These are phyloP conservation scores for Plenodomus biglobosus DNA, from an alignment of 2,329 filamentous ascomycete genomes.

Conservation along the genomic window DNA sequence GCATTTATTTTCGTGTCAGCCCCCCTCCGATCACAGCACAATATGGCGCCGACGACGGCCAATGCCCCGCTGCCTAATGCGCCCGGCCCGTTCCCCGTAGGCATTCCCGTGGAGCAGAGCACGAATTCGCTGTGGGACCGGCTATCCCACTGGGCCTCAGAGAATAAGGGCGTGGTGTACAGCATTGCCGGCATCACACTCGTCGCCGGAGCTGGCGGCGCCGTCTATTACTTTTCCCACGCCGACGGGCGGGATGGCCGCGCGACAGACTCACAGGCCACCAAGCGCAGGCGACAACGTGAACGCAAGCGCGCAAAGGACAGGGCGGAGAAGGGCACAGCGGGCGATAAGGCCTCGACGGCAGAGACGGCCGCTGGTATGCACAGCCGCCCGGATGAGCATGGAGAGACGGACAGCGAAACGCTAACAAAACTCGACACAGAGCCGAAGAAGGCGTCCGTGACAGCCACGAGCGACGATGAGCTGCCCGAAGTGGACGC, in stretches of 20 bases:
- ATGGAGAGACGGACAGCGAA: not conserved
- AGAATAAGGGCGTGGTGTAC: slow-evolving; percentile 94
- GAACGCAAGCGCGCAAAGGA: slow-evolving; percentile 87
- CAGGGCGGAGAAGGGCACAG: slow-evolving; percentile 52
- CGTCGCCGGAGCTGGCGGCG: slow-evolving; percentile 86
- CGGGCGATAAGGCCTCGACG: slow-evolving; percentile 32
- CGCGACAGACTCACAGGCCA: slow-evolving; percentile 32
- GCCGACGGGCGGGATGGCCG: slow-evolving; percentile 52
- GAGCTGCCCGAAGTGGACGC: slow-evolving; percentile 55
- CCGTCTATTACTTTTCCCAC: slow-evolving; percentile 79
- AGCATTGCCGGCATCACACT: slow-evolving; percentile 93
- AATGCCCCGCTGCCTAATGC: slow-evolving; percentile 32
- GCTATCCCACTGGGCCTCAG: slow-evolving; percentile 85
- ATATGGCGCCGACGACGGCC: slow-evolving; percentile 35
- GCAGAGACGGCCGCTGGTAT: slow-evolving; percentile 37
- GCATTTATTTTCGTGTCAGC: too few relatives aligned
- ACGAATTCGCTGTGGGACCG: slow-evolving; percentile 83
- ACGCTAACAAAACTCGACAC: slow-evolving; percentile 1
- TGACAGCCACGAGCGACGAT: slow-evolving; percentile 43
- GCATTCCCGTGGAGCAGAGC: slow-evolving; percentile 44
- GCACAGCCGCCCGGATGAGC: slow-evolving; percentile 2
- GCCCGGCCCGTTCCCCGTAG: slow-evolving; percentile 41
- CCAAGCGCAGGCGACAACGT: slow-evolving; percentile 82
- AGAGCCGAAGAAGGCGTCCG: slow-evolving; percentile 42
- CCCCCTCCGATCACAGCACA: not conserved